phyloP scores from a whole-genome alignment of 768 basidiomycete genomes.

The Tubosaeta brunneosetosa region DNA sequence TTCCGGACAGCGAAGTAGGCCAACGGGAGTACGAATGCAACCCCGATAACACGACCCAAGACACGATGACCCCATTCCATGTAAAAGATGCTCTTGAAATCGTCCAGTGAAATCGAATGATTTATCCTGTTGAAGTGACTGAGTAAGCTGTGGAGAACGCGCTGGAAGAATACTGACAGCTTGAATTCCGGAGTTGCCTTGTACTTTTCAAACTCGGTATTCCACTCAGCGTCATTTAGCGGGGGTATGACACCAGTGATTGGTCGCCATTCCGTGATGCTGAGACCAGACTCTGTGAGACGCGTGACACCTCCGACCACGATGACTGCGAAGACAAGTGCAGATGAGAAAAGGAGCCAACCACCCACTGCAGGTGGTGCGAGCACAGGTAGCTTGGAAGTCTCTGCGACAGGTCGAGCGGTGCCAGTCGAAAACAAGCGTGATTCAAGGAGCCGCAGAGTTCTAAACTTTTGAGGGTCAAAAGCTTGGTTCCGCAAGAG shows the following conservation, averaged over 20 bases:
- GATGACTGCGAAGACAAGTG: conserved; percentile 85
- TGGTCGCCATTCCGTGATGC: conserved; percentile 97
- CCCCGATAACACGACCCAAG: conserved; percentile 81
- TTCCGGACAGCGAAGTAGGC: conserved; percentile 73
- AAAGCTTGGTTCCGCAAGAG: conserved; percentile 3
- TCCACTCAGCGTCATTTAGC: conserved; percentile 70
- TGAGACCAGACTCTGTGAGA: conserved; percentile 93
- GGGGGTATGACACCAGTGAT: conserved; percentile 89
- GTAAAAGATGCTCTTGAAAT: conserved; percentile 96
- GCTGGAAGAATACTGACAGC: conserved; percentile 50
- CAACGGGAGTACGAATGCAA: conserved; percentile 80
- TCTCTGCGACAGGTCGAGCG: conserved; percentile 10
- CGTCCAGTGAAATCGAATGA: conserved; percentile 76
- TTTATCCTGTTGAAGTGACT: conserved; percentile 58
- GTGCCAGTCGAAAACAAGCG: conserved; percentile 39
- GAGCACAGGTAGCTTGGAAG: conserved; percentile 47
- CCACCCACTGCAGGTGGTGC: conserved; percentile 66
- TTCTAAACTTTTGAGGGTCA: background rate
- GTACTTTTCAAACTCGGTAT: conserved; percentile 89
- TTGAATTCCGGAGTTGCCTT: conserved; percentile 93
- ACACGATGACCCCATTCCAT: conserved; percentile 98
- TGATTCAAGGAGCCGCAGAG: conserved; percentile 24
- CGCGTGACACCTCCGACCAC: conserved; percentile 96
- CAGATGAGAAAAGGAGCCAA: conserved; percentile 84
- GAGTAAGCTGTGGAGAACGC: background rate